Percentiles rank a stretch among this genome's conserved stretches.
Evolutionary conservation across 805 yeast genomes (phyloP).

Genomic region (Candida germanica): DNA sequence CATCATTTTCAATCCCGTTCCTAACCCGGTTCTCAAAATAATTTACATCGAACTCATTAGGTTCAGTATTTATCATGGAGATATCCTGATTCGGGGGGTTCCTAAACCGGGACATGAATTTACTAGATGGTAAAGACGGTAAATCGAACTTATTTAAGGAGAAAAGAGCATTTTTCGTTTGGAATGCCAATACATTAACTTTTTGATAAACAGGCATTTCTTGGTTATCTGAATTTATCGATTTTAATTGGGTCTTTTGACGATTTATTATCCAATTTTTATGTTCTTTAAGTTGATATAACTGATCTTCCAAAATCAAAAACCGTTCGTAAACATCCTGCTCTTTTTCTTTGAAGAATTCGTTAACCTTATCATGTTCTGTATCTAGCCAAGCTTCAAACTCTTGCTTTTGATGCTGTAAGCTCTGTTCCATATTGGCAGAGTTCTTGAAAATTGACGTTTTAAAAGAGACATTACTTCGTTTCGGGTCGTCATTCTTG

Average conservation of each 20-base stretch:
- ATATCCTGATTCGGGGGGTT: slow-evolving; percentile 11
- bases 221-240: background rate
- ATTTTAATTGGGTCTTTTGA: slow-evolving; percentile 9
- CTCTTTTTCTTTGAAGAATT: slow-evolving; percentile 61
- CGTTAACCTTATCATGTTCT: slow-evolving; percentile 58
- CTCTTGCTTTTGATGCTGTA: slow-evolving; percentile 7
- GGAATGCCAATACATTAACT: slow-evolving; percentile 28
- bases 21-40: slow-evolving; percentile 37
- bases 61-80: slow-evolving; percentile 8
- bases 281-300: slow-evolving; percentile 61
- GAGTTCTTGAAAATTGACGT: slow-evolving; percentile 8
- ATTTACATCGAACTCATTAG: slow-evolving; percentile 25
- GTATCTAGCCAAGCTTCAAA: slow-evolving; percentile 67
- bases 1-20: slow-evolving; percentile 22
- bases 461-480: slow-evolving; percentile 7
- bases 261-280: slow-evolving; percentile 15
- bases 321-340: slow-evolving; percentile 57
- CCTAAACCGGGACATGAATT: slow-evolving; percentile 22
- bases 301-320: slow-evolving; percentile 62
- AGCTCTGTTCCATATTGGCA: background rate
- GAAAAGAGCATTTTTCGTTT: slow-evolving; percentile 22
- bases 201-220: slow-evolving; percentile 10
- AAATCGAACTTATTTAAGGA: slow-evolving; percentile 31
- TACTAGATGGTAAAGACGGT: slow-evolving; percentile 40
- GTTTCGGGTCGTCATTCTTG: slow-evolving; percentile 2